Evolutionary conservation across 2,329 filamentous ascomycete species (phyloP).

Genomic region (Emmonsiellopsis sp.): DNA sequence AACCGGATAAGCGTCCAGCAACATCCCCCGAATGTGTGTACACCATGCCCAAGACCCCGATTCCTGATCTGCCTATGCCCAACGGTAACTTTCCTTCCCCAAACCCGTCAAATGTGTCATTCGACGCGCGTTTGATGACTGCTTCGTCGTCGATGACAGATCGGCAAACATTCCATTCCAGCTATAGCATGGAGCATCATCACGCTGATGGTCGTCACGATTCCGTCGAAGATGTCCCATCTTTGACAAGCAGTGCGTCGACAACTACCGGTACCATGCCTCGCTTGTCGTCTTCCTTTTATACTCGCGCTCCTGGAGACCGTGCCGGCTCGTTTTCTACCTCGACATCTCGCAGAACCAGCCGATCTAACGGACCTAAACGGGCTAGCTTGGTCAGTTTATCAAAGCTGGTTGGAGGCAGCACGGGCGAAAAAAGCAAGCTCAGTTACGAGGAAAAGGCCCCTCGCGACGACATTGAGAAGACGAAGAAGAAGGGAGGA

Average conservation of each 20-base stretch:
- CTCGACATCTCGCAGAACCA: constrained; percentile 27
- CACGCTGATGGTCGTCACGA: constrained; percentile 29
- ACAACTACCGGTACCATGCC: constrained; percentile 35
- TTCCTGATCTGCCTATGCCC: constrained; percentile 25
- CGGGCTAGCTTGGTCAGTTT: constrained; percentile 40
- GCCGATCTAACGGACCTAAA: constrained; percentile 32
- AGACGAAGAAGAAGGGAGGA: constrained; percentile 34
- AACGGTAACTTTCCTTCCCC: constrained; percentile 38
- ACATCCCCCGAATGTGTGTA: constrained; percentile 33
- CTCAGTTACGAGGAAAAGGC: constrained; percentile 36
- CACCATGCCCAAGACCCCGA: constrained; percentile 31
- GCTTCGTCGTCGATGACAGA: constrained; percentile 33
- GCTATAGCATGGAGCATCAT: constrained; percentile 23
- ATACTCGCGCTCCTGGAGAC: constrained; percentile 33
- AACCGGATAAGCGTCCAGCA: constrained; percentile 31
- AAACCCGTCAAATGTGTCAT: constrained; percentile 30
- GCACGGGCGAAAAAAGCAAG: constrained; percentile 36
- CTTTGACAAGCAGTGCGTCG: constrained; percentile 40
- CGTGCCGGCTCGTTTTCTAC: constrained; percentile 36
- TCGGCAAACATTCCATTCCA: constrained; percentile 25
- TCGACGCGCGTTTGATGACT: constrained; percentile 33
- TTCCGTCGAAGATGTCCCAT: constrained; percentile 41
- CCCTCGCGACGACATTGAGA: constrained; percentile 29
- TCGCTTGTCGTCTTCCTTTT: constrained; percentile 35
- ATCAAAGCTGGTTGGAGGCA: constrained; percentile 36